Conservation (phyloP, 345 rosid species). For the Carallia pectinifolia region DNA sequence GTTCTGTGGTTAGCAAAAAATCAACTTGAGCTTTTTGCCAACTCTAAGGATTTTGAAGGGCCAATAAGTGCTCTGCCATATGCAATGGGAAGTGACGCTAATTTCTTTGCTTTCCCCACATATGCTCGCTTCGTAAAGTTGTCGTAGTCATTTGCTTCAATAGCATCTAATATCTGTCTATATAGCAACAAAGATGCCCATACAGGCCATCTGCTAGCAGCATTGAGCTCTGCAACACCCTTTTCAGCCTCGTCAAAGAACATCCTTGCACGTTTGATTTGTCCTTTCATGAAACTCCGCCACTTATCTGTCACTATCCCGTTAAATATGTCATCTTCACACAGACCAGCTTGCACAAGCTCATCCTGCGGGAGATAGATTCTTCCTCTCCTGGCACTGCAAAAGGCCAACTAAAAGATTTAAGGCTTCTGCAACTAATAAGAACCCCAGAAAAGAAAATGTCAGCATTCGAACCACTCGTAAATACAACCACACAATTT, state of each 20-base stretch:
- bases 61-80: conserved; percentile 44
- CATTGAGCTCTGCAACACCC: conserved; percentile 43
- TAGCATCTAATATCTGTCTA: conserved; percentile 43
- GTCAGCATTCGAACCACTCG: background rate
- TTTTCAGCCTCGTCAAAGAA: conserved; percentile 53
- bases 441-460: background rate
- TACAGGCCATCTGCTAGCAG: conserved; percentile 53
- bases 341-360: conserved; percentile 37
- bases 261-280: conserved; percentile 49
- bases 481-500: background rate
- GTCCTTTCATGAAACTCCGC: conserved; percentile 50
- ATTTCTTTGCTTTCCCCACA: conserved; percentile 47
- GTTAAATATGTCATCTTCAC: conserved; percentile 43
- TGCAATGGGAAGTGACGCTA: conserved; percentile 38
- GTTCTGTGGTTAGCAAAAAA: background rate
- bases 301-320: conserved; percentile 49
- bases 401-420: background rate
- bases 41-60: conserved; percentile 11
- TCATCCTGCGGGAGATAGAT: conserved; percentile 53
- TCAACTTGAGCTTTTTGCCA: background rate
- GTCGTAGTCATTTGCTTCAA: conserved; percentile 53
- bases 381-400: conserved; percentile 52
- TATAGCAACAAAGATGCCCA: conserved; percentile 52
- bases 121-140: conserved; percentile 50
- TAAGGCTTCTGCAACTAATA: background rate